Conservation (phyloP, 2,329 filamentous ascomycete genomes). For the Septoria linicola region DNA sequence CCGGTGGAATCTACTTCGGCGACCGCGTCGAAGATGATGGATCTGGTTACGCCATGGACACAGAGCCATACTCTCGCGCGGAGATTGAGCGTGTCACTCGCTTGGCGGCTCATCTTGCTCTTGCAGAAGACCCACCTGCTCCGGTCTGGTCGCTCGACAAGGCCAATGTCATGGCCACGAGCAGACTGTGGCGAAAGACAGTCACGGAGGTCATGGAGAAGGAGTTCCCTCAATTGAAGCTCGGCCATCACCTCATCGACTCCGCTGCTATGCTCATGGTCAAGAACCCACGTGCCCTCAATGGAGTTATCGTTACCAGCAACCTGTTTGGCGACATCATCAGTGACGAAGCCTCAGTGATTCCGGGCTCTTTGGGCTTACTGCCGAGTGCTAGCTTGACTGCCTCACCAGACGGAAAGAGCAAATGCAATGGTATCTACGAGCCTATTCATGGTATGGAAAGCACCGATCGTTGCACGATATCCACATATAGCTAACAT, state of each 20-base stretch:
- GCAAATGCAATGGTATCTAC: constrained; percentile 88
- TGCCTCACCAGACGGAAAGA: constrained; percentile 81
- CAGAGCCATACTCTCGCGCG: constrained; percentile 76
- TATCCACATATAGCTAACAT: constrained; percentile 4
- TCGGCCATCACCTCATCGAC: constrained; percentile 90
- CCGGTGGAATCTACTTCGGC: constrained; percentile 93
- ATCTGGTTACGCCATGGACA: constrained; percentile 74
- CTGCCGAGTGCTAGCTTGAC: constrained; percentile 84
- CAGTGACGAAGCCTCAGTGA: constrained; percentile 90
- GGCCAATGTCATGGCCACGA: constrained; percentile 92
- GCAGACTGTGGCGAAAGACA: constrained; percentile 82
- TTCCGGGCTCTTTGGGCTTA: constrained; percentile 84
- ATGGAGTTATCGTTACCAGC: constrained; percentile 87
- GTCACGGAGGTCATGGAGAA: constrained; percentile 80
- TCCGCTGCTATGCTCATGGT: constrained; percentile 97
- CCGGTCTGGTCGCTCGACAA: constrained; percentile 90
- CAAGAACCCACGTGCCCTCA: constrained; percentile 84
- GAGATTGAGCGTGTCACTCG: constrained; percentile 89
- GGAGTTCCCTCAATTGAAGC: constrained; percentile 83
- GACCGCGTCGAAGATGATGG: constrained; percentile 79
- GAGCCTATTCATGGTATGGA: constrained; percentile 88
- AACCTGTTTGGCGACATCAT: constrained; percentile 98
- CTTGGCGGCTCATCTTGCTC: constrained; percentile 76
- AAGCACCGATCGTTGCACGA: too few species aligned
- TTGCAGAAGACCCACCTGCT: constrained; percentile 70